A percentile compares a stretch with the other conserved stretches of the same genome.
Conservation (phyloP, 805 yeast species). For the Metahyphopichia silvanorum region DNA sequence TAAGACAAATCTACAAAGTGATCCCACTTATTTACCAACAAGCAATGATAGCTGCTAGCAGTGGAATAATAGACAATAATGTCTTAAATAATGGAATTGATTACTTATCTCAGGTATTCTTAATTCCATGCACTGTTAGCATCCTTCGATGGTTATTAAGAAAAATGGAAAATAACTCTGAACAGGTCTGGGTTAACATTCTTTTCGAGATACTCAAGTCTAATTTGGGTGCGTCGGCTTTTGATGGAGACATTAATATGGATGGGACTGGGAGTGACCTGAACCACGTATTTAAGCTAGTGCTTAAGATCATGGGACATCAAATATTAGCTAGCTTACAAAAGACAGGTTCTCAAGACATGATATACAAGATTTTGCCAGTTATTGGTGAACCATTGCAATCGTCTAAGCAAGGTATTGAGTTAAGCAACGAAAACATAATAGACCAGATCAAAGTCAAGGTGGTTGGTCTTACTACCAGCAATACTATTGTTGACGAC, state of each 20-base stretch:
- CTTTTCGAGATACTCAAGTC: conserved; percentile 23
- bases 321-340: conserved; percentile 12
- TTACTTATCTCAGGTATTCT: conserved; percentile 77
- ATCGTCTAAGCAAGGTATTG: not conserved
- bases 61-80: conserved; percentile 54
- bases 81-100: conserved; percentile 77
- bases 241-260: conserved; percentile 10
- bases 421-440: not conserved
- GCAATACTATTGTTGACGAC: not conserved
- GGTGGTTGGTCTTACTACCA: not conserved
- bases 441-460: not conserved
- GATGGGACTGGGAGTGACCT: conserved; percentile 9
- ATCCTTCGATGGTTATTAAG: conserved; percentile 30
- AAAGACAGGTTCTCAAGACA: not conserved
- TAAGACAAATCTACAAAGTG: conserved; percentile 63
- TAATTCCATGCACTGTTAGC: conserved; percentile 50
- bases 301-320: conserved; percentile 20
- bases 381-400: conserved; percentile 1
- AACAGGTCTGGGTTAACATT: conserved; percentile 13
- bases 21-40: conserved; percentile 76
- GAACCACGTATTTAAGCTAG: conserved; percentile 20
- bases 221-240: conserved; percentile 10
- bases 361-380: not conserved
- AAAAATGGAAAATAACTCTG: conserved; percentile 12
- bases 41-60: conserved; percentile 57